phyloP scores from a whole-genome alignment of 306 rosid species.

The Cicer judaicum region DNA sequence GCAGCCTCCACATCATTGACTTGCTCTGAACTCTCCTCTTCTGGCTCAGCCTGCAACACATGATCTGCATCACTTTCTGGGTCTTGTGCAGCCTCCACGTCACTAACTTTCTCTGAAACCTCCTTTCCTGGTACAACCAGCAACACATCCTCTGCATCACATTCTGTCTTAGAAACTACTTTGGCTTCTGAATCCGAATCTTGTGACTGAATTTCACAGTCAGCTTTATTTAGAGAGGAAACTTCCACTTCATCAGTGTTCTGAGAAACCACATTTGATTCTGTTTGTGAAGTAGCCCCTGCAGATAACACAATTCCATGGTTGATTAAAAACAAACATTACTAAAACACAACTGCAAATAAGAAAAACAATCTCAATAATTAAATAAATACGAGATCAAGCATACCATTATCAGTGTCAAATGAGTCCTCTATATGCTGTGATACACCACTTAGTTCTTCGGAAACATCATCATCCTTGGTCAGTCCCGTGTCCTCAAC shows the following conservation, averaged over 20 bases:
- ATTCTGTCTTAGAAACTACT: background rate
- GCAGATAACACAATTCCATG: constrained; percentile 23
- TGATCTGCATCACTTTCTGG: background rate
- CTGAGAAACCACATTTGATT: constrained; percentile 43
- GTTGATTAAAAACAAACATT: background rate
- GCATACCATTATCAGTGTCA: constrained; percentile 48
- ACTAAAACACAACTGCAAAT: background rate
- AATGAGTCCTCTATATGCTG: constrained; percentile 37
- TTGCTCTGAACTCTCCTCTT: background rate
- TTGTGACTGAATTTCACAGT: background rate
- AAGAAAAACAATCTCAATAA: background rate
- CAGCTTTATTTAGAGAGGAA: constrained; percentile 32
- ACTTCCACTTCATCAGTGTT: constrained; percentile 45
- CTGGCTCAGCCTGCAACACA: background rate
- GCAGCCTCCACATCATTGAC: constrained; percentile 6
- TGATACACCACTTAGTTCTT: constrained; percentile 44
- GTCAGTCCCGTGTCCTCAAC: constrained; percentile 34
- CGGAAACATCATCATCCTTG: constrained; percentile 49
- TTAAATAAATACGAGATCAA: background rate
- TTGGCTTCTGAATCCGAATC: constrained; percentile 1
- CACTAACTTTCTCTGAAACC: background rate
- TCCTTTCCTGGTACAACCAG: background rate
- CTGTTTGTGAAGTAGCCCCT: constrained; percentile 47
- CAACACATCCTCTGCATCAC: constrained; percentile 5
- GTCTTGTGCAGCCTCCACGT: too few relatives aligned